A percentile compares a stretch with the other conserved stretches of the same genome.
phyloP scores from a whole-genome alignment of 2,329 filamentous ascomycete genomes.

The Venturia nashicola region DNA sequence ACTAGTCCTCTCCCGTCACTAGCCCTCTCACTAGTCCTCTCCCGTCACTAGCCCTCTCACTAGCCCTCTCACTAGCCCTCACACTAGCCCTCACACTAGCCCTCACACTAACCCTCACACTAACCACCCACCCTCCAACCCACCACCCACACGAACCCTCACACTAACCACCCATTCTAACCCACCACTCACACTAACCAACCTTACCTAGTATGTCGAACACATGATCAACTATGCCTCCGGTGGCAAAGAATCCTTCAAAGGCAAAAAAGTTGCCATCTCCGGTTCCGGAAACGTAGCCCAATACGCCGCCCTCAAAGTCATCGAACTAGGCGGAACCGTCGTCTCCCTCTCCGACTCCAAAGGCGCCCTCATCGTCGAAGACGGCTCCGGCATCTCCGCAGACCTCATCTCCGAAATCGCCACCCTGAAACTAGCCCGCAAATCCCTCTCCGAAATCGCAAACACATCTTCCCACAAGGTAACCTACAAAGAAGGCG shows the following conservation, averaged over 20 bases:
- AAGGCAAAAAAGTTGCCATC: conserved; percentile 87
- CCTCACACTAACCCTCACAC: neutral
- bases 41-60: too few relatives aligned
- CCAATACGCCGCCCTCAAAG: conserved; percentile 92
- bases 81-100: too few relatives aligned
- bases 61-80: too few relatives aligned
- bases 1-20: too few relatives aligned
- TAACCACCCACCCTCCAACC: too few relatives aligned
- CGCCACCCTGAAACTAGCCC: conserved; percentile 73
- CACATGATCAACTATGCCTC: conserved; percentile 88
- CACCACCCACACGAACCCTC: too few relatives aligned
- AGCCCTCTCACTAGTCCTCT: too few relatives aligned
- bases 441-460: conserved; percentile 68
- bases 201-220: conserved; percentile 53
- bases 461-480: conserved; percentile 41
- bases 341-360: conserved; percentile 92
- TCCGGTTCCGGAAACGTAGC: conserved; percentile 97
- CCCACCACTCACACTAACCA: neutral
- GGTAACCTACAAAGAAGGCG: conserved; percentile 80
- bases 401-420: conserved; percentile 69
- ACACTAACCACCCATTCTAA: too few relatives aligned
- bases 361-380: conserved; percentile 70
- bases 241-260: conserved; percentile 66
- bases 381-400: conserved; percentile 58
- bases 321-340: conserved; percentile 86